Percentiles rank a stretch among this genome's conserved stretches.
phyloP scores from a whole-genome alignment of 83 land plant species.

The Isoetes engelmannii region DNA sequence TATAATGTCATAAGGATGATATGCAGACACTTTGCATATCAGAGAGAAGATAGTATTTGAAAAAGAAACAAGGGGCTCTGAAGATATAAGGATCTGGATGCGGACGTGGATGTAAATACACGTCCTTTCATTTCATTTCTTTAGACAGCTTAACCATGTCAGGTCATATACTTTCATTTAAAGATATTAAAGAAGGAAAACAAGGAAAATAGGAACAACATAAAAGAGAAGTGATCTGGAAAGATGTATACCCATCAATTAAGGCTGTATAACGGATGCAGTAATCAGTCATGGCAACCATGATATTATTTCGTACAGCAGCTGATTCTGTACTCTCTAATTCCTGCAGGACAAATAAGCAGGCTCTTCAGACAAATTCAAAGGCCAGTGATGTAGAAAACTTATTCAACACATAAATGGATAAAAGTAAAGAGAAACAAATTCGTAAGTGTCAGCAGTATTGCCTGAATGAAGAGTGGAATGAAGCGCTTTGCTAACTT shows the following conservation, averaged over 20 bases:
- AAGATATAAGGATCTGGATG: too few relatives aligned
- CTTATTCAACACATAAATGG: background rate
- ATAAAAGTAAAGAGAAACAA: conserved; percentile 1
- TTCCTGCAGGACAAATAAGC: conserved; percentile 38
- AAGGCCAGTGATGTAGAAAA: background rate
- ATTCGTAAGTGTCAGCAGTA: background rate
- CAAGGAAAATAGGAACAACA: conserved; percentile 7
- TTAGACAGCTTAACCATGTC: background rate
- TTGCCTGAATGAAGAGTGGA: conserved; percentile 79
- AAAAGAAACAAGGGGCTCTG: too few relatives aligned
- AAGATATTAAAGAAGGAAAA: background rate
- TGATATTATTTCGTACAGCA: conserved; percentile 70
- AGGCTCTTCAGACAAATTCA: background rate
- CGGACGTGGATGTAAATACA: too few relatives aligned
- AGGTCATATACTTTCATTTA: background rate
- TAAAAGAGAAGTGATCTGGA: background rate
- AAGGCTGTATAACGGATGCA: conserved; percentile 75
- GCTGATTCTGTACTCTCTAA: conserved; percentile 61
- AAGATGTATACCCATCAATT: conserved; percentile 58
- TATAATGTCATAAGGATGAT: too few relatives aligned
- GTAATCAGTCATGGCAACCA: conserved; percentile 76
- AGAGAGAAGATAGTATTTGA: too few relatives aligned
- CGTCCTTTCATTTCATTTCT: too few relatives aligned
- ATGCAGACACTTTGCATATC: too few relatives aligned
- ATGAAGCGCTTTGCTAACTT: conserved; percentile 69